Evolutionary conservation across 352 stramenopile species (phyloP), one percentile per base, ranked within the genome.

Genomic region (Discostella stelligera): DNA sequence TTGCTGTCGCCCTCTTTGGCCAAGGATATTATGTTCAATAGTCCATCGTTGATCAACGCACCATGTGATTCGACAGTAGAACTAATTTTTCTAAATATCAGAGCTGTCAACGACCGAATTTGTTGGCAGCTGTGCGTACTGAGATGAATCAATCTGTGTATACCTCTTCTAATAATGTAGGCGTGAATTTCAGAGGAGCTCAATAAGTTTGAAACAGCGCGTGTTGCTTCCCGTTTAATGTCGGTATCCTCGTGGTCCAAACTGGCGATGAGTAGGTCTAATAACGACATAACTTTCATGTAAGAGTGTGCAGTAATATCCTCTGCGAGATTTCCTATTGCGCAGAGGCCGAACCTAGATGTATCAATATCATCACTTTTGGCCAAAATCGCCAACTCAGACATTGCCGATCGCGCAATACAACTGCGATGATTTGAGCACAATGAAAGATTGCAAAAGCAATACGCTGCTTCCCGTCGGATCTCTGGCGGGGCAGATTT

Each of bases 71-170:
- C 86, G 53, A 95, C 89, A 74, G 98, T 98, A 5, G 94, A 93
- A 10, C 93, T 92, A 9, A 98, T 88, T 82, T 98, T 98, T 8
- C 96, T 94, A 66, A 98, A 94, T 13, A 91, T 93, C n/a, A 98
- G 79, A 3, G 95, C 93, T 0, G 95, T 93, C 77, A 98, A 96
- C 78, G 98, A 98, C 79, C 97, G 94, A 68, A 95, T 98, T 82
- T 98, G 95, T 16, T 87, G 61, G 68, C 98, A 96, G 23, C 94
- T 79, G 48, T 88, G 95, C 7, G 95, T 78, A 5, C 93, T 95
- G n/a, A 98, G 86, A 63, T 93, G 87, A 48, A 98, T 92, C 13
- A 98, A 87, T 0, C 95, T 94, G 0, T 89, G 83, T 9, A 98
- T 84, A 0, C 95, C 96, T 61, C 96, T 90, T 6, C 90, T 73